Conservation (phyloP, 371 early-diverging fungal genomes). For the Mucor racemosus region DNA sequence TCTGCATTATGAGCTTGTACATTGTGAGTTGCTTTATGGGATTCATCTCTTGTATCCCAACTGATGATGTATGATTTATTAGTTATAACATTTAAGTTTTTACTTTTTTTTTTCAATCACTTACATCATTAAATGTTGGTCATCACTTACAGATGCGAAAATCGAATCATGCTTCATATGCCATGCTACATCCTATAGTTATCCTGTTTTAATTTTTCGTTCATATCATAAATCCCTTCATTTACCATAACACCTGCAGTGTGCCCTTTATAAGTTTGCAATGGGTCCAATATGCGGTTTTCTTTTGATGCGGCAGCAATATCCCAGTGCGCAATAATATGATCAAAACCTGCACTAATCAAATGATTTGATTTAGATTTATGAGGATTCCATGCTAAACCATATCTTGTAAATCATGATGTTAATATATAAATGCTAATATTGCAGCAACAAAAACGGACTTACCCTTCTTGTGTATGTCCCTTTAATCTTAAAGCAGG, state of each 20-base stretch:
- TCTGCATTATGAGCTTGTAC: slow-evolving; percentile 92
- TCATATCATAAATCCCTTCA: too few relatives aligned
- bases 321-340: slow-evolving; percentile 79
- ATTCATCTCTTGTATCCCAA: slow-evolving; percentile 70
- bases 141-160: slow-evolving; percentile 97
- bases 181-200: slow-evolving; percentile 90
- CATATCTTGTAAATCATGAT: slow-evolving; percentile 36
- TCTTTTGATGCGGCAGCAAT: slow-evolving; percentile 59
- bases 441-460: not conserved
- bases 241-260: slow-evolving; percentile 85
- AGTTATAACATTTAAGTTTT: not conserved
- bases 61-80: slow-evolving; percentile 40
- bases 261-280: slow-evolving; percentile 80
- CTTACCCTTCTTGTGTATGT: slow-evolving; percentile 93
- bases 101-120: slow-evolving; percentile 9
- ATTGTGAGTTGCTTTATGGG: slow-evolving; percentile 69
- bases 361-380: slow-evolving; percentile 67
- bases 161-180: slow-evolving; percentile 78
- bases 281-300: slow-evolving; percentile 70
- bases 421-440: slow-evolving; percentile 35
- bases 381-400: slow-evolving; percentile 78
- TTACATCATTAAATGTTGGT: slow-evolving; percentile 88
- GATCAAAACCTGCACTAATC: slow-evolving; percentile 85
- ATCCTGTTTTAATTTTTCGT: too few relatives aligned
- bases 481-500: slow-evolving; percentile 92